phyloP scores from a whole-genome alignment of 1,284 basidiomycete species.

The Quambalaria eucalypti region DNA sequence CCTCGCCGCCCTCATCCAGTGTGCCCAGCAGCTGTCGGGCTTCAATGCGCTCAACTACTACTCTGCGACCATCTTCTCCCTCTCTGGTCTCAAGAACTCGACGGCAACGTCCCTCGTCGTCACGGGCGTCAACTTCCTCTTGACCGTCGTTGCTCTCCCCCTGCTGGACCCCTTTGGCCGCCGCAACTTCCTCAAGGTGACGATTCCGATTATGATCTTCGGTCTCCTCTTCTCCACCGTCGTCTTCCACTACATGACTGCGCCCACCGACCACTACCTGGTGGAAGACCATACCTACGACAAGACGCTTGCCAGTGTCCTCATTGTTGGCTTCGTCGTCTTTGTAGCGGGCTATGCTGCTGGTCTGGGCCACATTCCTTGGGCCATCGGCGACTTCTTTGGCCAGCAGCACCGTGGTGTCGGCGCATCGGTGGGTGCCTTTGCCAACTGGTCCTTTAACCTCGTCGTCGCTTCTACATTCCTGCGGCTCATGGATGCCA shows the following conservation, averaged over 20 bases:
- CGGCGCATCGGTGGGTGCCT: constrained; percentile 62
- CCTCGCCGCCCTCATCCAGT: constrained; percentile 15
- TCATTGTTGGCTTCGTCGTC: constrained; percentile 68
- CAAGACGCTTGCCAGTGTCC: constrained; percentile 56
- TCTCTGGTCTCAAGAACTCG: constrained; percentile 46
- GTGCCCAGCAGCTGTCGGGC: constrained; percentile 45
- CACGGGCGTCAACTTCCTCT: constrained; percentile 55
- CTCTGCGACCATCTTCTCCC: constrained; percentile 43
- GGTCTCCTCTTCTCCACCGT: constrained; percentile 63
- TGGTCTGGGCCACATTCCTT: constrained; percentile 62
- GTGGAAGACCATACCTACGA: constrained; percentile 58
- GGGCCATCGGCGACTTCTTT: constrained; percentile 79
- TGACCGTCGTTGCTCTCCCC: constrained; percentile 65
- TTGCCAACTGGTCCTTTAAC: constrained; percentile 70
- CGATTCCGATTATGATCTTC: constrained; percentile 67
- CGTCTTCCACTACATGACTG: constrained; percentile 66
- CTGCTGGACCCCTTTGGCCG: constrained; percentile 70
- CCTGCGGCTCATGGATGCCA: constrained; percentile 65
- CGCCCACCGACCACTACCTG: constrained; percentile 59
- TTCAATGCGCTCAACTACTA: constrained; percentile 50
- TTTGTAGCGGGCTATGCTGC: constrained; percentile 71
- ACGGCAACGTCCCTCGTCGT: constrained; percentile 43
- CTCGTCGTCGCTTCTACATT: constrained; percentile 68
- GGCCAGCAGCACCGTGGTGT: constrained; percentile 61
- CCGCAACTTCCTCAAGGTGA: constrained; percentile 65